These are phyloP conservation scores for Phytophthora ohioensis DNA, from an alignment of 352 stramenopile species.

Conservation along the genomic window DNA sequence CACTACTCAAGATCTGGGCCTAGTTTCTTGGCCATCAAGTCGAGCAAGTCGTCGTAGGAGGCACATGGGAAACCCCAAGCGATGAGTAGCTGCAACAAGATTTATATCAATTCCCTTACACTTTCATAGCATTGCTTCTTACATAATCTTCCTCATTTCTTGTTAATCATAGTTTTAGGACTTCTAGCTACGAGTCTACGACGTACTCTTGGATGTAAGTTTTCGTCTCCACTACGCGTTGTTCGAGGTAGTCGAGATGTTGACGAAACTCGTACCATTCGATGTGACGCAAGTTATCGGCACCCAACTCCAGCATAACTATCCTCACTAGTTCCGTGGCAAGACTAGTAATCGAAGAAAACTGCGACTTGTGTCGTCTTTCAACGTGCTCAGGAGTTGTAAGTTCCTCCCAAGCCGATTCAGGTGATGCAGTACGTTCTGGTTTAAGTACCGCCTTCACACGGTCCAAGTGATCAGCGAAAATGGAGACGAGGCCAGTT, in stretches of 20 bases:
- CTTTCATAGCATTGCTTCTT: slow-evolving; percentile 7
- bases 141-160: neutral
- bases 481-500: slow-evolving; percentile 50
- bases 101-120: slow-evolving; percentile 37
- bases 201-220: slow-evolving; percentile 55
- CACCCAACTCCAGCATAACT: slow-evolving; percentile 64
- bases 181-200: slow-evolving; percentile 17
- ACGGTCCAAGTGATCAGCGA: slow-evolving; percentile 34
- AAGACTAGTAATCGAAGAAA: slow-evolving; percentile 46
- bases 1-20: slow-evolving; percentile 97
- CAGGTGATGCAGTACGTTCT: neutral
- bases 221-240: slow-evolving; percentile 61
- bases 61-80: neutral
- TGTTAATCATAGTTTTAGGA: slow-evolving; percentile 4
- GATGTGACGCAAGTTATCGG: slow-evolving; percentile 64
- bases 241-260: slow-evolving; percentile 75
- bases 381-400: slow-evolving; percentile 18
- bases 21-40: slow-evolving; percentile 46
- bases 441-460: slow-evolving; percentile 18
- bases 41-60: slow-evolving; percentile 12
- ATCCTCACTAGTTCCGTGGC: slow-evolving; percentile 61
- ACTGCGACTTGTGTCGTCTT: slow-evolving; percentile 38
- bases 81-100: slow-evolving; percentile 14
- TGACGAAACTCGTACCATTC: slow-evolving; percentile 84
- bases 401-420: slow-evolving; percentile 37